Conservation (phyloP, 2,329 filamentous ascomycete species). For the Apiospora kogelbergensis region DNA sequence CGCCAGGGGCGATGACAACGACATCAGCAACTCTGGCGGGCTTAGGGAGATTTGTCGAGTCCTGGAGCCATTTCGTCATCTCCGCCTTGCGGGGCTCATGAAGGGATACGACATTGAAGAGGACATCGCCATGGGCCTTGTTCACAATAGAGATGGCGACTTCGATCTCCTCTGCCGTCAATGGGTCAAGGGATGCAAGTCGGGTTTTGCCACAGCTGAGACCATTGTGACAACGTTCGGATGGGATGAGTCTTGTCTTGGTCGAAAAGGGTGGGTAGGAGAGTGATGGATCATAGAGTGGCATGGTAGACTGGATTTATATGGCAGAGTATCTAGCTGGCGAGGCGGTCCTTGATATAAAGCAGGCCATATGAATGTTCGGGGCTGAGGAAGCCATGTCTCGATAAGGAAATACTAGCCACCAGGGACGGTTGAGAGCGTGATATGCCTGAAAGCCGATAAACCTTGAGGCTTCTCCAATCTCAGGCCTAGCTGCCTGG, state of each 20-base stretch:
- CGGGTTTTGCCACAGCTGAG: background rate
- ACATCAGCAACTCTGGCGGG: conserved; percentile 77
- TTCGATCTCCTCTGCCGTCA: conserved; percentile 72
- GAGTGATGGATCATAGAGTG: background rate
- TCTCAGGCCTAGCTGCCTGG: background rate
- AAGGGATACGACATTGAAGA: conserved; percentile 84
- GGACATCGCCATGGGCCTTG: conserved; percentile 67
- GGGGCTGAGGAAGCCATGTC: conserved; percentile 5
- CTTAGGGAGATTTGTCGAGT: conserved; percentile 57
- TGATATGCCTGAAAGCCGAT: background rate
- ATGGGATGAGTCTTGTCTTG: background rate
- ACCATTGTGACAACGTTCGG: background rate
- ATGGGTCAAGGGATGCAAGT: conserved; percentile 70
- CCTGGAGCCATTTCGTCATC: conserved; percentile 76
- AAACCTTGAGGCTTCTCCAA: background rate
- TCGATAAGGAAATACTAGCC: conserved; percentile 13
- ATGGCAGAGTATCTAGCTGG: background rate
- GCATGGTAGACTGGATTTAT: background rate
- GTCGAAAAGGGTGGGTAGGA: background rate
- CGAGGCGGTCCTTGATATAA: conserved; percentile 2
- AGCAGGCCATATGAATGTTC: background rate
- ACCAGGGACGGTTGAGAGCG: background rate
- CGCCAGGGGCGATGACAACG: conserved; percentile 76
- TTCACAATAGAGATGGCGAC: conserved; percentile 67
- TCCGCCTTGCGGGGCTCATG: conserved; percentile 83